Evolutionary conservation across 768 basidiomycete species (phyloP).

Genomic region (Phaffia australis): DNA sequence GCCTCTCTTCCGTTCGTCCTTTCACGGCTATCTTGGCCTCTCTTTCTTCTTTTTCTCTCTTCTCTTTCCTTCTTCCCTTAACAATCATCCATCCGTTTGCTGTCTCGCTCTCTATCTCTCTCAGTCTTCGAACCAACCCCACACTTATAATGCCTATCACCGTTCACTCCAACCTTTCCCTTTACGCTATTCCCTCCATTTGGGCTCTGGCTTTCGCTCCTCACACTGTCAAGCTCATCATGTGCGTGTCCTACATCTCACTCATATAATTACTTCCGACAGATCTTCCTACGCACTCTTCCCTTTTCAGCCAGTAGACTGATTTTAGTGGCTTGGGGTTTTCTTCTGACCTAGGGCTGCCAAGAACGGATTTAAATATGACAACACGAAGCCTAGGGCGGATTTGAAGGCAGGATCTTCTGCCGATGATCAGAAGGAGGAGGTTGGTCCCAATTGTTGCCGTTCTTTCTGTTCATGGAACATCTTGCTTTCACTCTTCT

Average conservation of each 20-base stretch:
- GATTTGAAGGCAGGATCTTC: neutral
- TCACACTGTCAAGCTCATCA: slow-evolving; percentile 17
- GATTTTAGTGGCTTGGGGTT: neutral
- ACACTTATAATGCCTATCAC: slow-evolving; percentile 9
- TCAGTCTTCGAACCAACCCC: neutral
- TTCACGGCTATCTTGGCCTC: neutral
- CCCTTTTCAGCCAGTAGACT: too few species aligned
- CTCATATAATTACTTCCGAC: neutral
- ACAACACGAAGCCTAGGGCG: slow-evolving; percentile 17
- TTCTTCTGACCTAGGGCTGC: slow-evolving; percentile 2
- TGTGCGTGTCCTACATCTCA: slow-evolving; percentile 5
- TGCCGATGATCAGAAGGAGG: neutral
- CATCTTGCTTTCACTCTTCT: too few species aligned
- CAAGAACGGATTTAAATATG: slow-evolving; percentile 5
- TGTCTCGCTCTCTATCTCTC: neutral
- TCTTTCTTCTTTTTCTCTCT: neutral
- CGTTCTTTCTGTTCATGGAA: too few species aligned
- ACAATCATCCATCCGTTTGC: slow-evolving; percentile 8
- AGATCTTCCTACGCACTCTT: neutral
- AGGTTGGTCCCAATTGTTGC: too few species aligned
- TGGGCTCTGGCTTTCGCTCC: slow-evolving; percentile 15
- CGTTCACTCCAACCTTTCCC: slow-evolving; percentile 25
- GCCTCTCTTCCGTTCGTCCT: neutral
- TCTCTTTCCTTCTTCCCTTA: neutral
- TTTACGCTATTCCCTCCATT: slow-evolving; percentile 18